Base-by-base conservation (phyloP, 345 rosid species). In the Ceriops decandra region DNA sequence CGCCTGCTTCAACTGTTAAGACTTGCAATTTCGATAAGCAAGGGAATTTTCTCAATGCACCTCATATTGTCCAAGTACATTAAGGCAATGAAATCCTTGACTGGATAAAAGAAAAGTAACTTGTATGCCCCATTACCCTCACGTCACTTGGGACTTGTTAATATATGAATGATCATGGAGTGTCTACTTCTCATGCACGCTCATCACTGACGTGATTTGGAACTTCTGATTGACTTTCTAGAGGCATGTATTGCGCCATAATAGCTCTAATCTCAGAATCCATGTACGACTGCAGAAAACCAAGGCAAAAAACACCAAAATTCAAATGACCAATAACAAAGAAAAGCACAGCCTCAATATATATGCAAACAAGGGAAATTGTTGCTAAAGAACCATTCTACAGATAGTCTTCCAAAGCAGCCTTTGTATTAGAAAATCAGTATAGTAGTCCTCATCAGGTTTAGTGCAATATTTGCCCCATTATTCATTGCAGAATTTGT, bases 171-270 rank as follows among this genome's bases (percentile, higher is more conserved):
- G 15, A 52, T 47, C 53, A 26, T 15, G 15, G 24, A 22, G 7
- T 1, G 26, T n/a, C 33, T 60, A 26, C 28, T 36, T 54, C 66
- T 85, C 85, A 90, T 9, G 92, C 82, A 4, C 54, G 92, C 46
- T 77, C 86, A 4, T 85, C 95, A 0, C 70, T 79, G 70, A 83
- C 69, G 42, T 88, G 93, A 65, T 85, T 88, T 1, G 79, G 91
- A 63, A 82, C 82, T 75, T 86, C 97, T 0, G 85, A 68, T 73
- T 93, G 97, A 78, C 91, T 91, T 52, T 93, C 97, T 33, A 90
- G 82, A 30, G 98, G 98, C 98, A 93, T 93, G 79, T 93, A 93
- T 77, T 93, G 98, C 28, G 98, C 96, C 98, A 93, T 90, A 68
- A 93, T 93, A 20, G 97, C 97, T 75, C 97, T 83, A 75, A 93